These are phyloP conservation scores for Baorangia bicolor DNA, from an alignment of 768 basidiomycete genomes.

Conservation along the genomic window DNA sequence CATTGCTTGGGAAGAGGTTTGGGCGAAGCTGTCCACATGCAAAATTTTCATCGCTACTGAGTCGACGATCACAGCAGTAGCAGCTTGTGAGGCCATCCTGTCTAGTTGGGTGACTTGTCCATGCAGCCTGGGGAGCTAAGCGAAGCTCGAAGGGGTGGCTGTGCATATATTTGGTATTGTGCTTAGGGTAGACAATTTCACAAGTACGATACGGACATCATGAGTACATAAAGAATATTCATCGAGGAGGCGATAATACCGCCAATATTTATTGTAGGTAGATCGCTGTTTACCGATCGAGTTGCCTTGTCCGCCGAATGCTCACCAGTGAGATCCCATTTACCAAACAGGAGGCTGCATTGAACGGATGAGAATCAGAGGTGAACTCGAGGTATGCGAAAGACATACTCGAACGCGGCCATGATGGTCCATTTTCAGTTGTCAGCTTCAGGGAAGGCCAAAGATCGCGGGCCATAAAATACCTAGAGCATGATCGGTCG, in stretches of 20 bases:
- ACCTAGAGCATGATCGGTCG: conserved; percentile 46
- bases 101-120: no score
- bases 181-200: no score
- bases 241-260: neutral
- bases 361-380: conserved; percentile 5
- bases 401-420: conserved; percentile 82
- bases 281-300: neutral
- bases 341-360: conserved; percentile 43
- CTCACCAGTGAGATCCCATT: conserved; percentile 39
- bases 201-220: neutral
- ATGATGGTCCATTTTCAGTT: conserved; percentile 98
- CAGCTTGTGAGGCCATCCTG: conserved; percentile 38
- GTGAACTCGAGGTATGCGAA: neutral
- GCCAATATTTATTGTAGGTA: neutral
- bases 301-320: conserved; percentile 13
- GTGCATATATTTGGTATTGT: no score
- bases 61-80: conserved; percentile 62
- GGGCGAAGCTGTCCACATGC: conserved; percentile 75
- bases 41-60: conserved; percentile 66
- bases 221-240: neutral
- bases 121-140: no score
- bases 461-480: conserved; percentile 88
- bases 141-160: no score
- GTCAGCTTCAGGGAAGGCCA: conserved; percentile 93
- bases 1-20: conserved; percentile 71